Evolutionary conservation across 352 stramenopile genomes (phyloP).

Genomic region (Phytophthora cryptogea): DNA sequence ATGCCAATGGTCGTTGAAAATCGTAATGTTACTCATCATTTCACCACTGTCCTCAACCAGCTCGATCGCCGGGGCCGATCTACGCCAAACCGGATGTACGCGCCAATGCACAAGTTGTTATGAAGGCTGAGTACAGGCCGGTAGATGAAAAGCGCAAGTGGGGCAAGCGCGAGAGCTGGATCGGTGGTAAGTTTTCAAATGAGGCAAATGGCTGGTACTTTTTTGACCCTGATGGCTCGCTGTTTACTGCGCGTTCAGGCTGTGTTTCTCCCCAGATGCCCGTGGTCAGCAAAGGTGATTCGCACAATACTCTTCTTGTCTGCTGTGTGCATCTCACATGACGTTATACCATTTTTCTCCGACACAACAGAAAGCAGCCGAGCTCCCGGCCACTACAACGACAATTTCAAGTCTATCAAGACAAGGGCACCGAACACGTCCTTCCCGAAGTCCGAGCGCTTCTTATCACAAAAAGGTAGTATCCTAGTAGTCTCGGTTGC

Average conservation of each 20-base stretch:
- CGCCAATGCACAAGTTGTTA: constrained; percentile 64
- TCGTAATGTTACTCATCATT: background rate
- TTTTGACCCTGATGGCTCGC: background rate
- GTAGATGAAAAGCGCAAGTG: constrained; percentile 70
- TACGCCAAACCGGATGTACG: constrained; percentile 67
- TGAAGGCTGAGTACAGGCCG: constrained; percentile 71
- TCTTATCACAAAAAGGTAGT: constrained; percentile 81
- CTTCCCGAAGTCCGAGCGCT: constrained; percentile 80
- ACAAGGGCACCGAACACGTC: constrained; percentile 66
- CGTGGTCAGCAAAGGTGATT: constrained; percentile 59
- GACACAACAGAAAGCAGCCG: constrained; percentile 49
- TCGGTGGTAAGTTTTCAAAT: constrained; percentile 46
- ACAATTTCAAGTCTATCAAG: constrained; percentile 68
- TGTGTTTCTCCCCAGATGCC: constrained; percentile 54
- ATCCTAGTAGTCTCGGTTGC: background rate
- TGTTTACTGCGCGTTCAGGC: constrained; percentile 29
- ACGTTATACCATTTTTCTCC: constrained; percentile 2
- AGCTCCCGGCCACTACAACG: constrained; percentile 73
- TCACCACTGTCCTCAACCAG: constrained; percentile 19
- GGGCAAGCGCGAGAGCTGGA: constrained; percentile 86
- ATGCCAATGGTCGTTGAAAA: background rate
- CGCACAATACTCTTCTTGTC: background rate
- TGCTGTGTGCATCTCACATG: background rate
- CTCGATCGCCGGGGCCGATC: constrained; percentile 73
- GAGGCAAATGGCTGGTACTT: background rate